Evolutionary conservation across 371 early-diverging fungal species (phyloP), one percentile per base, ranked within the genome.

Genomic region (Capillidium heterosporum): DNA sequence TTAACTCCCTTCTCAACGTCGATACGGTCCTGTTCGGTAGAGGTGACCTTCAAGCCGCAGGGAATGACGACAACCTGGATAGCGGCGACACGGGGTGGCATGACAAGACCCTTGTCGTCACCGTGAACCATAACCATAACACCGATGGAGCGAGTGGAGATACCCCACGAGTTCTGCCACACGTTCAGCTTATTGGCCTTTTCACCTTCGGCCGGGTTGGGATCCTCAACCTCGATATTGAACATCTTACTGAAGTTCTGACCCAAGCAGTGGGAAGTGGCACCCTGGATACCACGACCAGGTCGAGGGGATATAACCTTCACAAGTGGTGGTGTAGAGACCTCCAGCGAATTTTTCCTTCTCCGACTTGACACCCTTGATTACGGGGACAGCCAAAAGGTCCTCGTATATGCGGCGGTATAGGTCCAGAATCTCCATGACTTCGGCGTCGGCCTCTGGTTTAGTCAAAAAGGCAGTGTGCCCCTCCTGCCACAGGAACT

Each of bases 401-500:
- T 99, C 95, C 65, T 84, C 91, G 73, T 99, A 99, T 31, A 99
- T 86, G 40, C 85, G 81, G 54, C 86, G 87, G 72, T 99, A 99
- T 52, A 96, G 75, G 29, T 96, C 93, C 60, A 99, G 71, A 60
- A 99, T 95, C 58, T 91, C 73, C 50, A 69, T 73, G 21, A 96
- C 98, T 73, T 99, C 99, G 27, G 66, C 60, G 66, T 86, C 94
- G 43, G 99, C 95, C 53, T 85, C 93, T 41, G 85, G 81, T 73
- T 89, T 80, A 44, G 84, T 91, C 58, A 94, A 78, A 66, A 92
- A 91, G n/a, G 98, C 99, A 32, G 98, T 97, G 76, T 99, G 99
- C 48, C 99, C 99, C 73, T 99, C 99, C 71, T 99, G 99, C 99
- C 99, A 99, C 63, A 99, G 76, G 78, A 99, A 99, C 76, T 99